Percentiles rank a stretch among this genome's conserved stretches.
Evolutionary conservation across 2,329 filamentous ascomycete species (phyloP).

Genomic region (Beauveria pseudobassiana): DNA sequence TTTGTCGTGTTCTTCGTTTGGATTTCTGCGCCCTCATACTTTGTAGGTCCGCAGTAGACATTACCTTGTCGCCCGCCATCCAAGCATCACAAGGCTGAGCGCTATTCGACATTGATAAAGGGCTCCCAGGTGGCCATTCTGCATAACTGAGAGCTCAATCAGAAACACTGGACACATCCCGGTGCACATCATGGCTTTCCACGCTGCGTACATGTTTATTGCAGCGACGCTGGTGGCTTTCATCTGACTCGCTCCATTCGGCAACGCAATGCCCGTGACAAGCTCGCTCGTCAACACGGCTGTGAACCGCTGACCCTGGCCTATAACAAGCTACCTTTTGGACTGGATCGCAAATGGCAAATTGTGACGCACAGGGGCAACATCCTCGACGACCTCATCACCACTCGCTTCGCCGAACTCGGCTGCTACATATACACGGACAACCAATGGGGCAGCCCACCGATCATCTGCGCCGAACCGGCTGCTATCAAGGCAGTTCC

Average conservation of each 20-base stretch:
- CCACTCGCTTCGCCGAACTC: not conserved
- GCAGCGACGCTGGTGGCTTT: not conserved
- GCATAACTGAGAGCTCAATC: too few relatives aligned
- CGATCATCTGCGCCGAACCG: slow-evolving; percentile 4
- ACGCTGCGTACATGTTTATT: not conserved
- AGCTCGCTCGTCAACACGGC: not conserved
- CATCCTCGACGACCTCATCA: slow-evolving; percentile 7
- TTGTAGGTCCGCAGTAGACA: too few relatives aligned
- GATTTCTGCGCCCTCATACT: too few relatives aligned
- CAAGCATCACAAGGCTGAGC: too few relatives aligned
- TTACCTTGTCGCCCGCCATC: too few relatives aligned
- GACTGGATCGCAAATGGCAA: slow-evolving; percentile 1
- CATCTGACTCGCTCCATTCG: not conserved
- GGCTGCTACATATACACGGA: slow-evolving; percentile 1
- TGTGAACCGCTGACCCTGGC: not conserved
- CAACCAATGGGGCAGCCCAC: slow-evolving; percentile 1
- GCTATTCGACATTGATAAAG: too few relatives aligned
- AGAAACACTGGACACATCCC: not conserved
- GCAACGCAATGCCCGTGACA: not conserved
- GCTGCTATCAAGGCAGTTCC: not conserved
- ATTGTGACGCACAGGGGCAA: slow-evolving; percentile 1
- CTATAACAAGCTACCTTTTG: not conserved
- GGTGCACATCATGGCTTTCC: not conserved
- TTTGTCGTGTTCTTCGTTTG: too few relatives aligned
- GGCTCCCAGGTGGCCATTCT: too few relatives aligned